phyloP scores from a whole-genome alignment of 345 rosid species.

The Aquilaria sinensis region DNA sequence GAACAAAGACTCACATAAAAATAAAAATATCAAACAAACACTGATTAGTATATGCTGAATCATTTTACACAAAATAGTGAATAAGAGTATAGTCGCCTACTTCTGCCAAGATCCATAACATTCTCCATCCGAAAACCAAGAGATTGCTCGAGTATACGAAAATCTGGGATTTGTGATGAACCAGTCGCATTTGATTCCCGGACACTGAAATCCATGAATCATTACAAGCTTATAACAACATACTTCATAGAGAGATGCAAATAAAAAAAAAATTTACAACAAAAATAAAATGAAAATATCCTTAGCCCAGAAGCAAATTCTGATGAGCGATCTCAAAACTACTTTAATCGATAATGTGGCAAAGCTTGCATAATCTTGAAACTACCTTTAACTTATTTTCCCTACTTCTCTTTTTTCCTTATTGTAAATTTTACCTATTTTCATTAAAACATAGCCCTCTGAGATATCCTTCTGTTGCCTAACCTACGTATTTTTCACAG shows the following conservation, averaged over 20 bases:
- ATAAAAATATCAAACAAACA: neutral
- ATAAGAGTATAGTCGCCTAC: conserved; percentile 22
- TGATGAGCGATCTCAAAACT: no score
- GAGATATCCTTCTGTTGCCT: no score
- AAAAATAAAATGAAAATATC: neutral
- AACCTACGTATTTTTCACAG: no score
- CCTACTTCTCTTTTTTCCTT: no score
- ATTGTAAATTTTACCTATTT: no score
- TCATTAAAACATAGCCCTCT: no score
- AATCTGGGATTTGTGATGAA: conserved; percentile 38
- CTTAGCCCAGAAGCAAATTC: neutral
- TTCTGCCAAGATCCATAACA: conserved; percentile 47
- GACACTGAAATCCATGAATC: conserved; percentile 31
- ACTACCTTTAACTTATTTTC: no score
- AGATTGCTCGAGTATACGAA: conserved; percentile 41
- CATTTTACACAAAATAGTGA: no score
- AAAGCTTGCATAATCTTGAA: neutral
- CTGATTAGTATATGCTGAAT: neutral
- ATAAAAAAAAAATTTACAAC: conserved; percentile 4
- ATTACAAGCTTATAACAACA: conserved; percentile 10
- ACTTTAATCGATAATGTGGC: no score
- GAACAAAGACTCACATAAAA: neutral
- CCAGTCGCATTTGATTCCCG: conserved; percentile 30
- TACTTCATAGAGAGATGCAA: conserved; percentile 1
- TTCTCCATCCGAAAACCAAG: conserved; percentile 46